phyloP scores from a whole-genome alignment of 306 rosid genomes.

The Cucurbita maxima region DNA sequence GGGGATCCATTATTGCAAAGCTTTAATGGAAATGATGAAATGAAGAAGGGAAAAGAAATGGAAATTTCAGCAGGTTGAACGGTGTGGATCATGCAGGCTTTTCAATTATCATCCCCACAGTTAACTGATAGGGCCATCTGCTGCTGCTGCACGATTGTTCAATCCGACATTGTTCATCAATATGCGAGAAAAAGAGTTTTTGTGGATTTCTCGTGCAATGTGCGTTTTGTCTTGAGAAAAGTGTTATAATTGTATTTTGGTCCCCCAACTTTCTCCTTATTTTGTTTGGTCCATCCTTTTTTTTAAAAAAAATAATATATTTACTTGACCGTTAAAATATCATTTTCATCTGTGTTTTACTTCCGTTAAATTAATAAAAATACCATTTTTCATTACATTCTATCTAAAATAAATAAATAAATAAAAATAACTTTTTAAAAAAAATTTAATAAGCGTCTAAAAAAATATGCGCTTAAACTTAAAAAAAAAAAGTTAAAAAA shows the following conservation, averaged over 20 bases:
- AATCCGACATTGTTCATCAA: neutral
- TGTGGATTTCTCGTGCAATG: neutral
- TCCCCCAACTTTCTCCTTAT: neutral
- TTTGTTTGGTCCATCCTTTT: neutral
- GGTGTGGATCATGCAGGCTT: conserved; percentile 24
- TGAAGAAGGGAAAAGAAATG: neutral
- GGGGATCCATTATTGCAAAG: neutral
- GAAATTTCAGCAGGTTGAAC: conserved; percentile 31
- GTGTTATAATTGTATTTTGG: neutral
- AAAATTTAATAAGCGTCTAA: too few species aligned
- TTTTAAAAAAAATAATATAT: too few species aligned
- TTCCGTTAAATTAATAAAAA: too few species aligned
- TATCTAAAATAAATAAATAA: too few species aligned
- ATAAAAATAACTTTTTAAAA: too few species aligned
- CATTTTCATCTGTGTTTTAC: too few species aligned
- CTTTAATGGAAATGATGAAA: neutral
- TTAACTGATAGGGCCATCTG: neutral
- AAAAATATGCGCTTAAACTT: too few species aligned
- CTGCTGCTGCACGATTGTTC: neutral
- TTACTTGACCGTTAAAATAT: too few species aligned
- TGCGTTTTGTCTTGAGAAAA: neutral
- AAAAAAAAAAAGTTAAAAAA: too few species aligned
- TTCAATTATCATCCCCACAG: neutral
- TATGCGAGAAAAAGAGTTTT: neutral
- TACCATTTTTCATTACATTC: too few species aligned